Conservation (phyloP, 306 rosid genomes). For the Sesbania bispinosa region DNA sequence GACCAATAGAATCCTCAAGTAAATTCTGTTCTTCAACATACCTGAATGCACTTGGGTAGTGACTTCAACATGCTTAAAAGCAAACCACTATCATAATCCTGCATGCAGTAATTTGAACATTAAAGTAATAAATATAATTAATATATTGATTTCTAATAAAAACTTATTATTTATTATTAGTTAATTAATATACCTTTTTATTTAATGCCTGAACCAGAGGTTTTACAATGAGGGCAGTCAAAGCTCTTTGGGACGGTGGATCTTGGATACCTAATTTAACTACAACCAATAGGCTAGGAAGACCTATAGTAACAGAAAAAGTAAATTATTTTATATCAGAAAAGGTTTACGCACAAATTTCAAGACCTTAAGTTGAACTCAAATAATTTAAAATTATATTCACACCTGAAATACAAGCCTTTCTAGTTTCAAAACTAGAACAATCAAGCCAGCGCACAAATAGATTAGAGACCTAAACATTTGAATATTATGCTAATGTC, state of each 20-base stretch:
- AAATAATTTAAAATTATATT: neutral
- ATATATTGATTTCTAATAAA: too few species aligned
- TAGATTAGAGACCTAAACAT: slow-evolving; percentile 14
- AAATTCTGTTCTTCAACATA: too few species aligned
- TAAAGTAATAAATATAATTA: neutral
- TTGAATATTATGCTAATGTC: neutral
- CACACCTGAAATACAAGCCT: slow-evolving; percentile 22
- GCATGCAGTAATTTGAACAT: neutral
- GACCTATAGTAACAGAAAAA: slow-evolving; percentile 21
- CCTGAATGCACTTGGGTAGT: slow-evolving; percentile 21
- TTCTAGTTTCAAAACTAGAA: neutral
- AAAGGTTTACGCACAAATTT: neutral
- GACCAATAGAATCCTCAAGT: too few species aligned
- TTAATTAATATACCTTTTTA: too few species aligned
- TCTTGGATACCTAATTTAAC: neutral
- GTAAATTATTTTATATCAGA: slow-evolving; percentile 16
- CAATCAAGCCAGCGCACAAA: neutral
- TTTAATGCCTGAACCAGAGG: neutral
- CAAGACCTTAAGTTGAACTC: neutral
- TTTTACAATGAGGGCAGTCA: neutral
- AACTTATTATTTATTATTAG: too few species aligned
- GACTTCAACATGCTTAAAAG: neutral
- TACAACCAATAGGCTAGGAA: slow-evolving; percentile 7
- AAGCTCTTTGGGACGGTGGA: neutral
- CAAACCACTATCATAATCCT: neutral